Evolutionary conservation across 257 asterid genomes (phyloP), one percentile per base, ranked within the genome.

Genomic region (Solanum phureja): DNA sequence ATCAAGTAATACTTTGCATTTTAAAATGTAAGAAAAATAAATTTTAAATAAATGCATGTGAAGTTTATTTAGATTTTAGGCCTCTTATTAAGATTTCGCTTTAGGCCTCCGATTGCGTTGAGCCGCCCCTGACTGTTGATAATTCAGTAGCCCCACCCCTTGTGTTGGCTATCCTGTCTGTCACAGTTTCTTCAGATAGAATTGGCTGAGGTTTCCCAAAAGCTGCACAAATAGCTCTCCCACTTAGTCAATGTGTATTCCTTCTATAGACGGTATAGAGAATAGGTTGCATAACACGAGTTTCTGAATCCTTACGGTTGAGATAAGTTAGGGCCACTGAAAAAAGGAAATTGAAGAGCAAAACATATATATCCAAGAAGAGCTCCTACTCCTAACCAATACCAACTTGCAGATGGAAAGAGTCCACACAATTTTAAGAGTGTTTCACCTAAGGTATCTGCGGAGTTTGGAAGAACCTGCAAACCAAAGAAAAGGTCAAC

Each of bases 311-410:
- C 96, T 91, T 91, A 96, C 96, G 98, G 64, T 93, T 91, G 90
- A 95, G 95, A 88, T 90, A 93, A 86, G 94, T 89, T 44, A 94
- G 94, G 86, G 98, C 93, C 83, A 92, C 3, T 27, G 86, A 91
- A 56, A 84, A 91, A 16, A 91, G 84, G 86, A 92, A 58, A 89
- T 94, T 95, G 92, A 94, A 95, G 21, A 95, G 92, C 42, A 94
- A 75, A 2, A 84, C 84, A 60, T 92, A 94, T 84, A 7, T 38
- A 40, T 40, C 98, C 96, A 34, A 91, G 73, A 33, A 89, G 88
- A 37, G 96, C 96, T 88, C 93, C 95, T 27, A 92, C 68, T 49
- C 98, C 95, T 44, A 94, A 92, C 96, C 98, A 95, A 84, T 95
- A 94, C 98, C 96, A 94, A 31, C 83, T 88, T 9, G 90, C 92